phyloP scores from a whole-genome alignment of 495 filamentous ascomycete species.

The Achaetomiella virescens region DNA sequence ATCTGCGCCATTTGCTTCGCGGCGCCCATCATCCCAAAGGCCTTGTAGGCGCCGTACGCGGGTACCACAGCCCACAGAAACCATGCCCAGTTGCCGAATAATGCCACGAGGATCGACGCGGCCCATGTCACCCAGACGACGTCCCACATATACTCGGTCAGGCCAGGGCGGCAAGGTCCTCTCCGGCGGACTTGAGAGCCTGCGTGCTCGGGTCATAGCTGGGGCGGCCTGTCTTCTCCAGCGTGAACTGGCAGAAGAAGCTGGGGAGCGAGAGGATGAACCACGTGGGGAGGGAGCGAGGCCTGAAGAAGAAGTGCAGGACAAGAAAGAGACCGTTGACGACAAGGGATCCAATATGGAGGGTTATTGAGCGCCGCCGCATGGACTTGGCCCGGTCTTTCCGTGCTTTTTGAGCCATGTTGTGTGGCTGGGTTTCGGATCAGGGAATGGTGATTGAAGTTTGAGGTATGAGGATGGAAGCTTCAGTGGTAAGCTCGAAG shows the following conservation, averaged over 20 bases:
- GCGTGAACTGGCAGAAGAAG: constrained; percentile 69
- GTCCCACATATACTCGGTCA: constrained; percentile 98
- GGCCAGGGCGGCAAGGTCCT: constrained; percentile 83
- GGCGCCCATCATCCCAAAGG: constrained; percentile 59
- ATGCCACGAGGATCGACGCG: constrained; percentile 54
- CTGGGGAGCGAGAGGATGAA: constrained; percentile 64
- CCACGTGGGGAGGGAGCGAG: constrained; percentile 66
- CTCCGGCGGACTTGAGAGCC: constrained; percentile 67
- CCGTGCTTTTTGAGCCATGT: constrained; percentile 80
- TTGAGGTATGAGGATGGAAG: neutral
- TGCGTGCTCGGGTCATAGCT: constrained; percentile 55
- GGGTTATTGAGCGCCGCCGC: constrained; percentile 64
- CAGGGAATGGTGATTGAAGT: neutral
- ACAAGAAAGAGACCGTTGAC: constrained; percentile 70
- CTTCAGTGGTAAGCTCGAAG: too few relatives aligned
- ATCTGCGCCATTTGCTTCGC: constrained; percentile 55
- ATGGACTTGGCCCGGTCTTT: constrained; percentile 83
- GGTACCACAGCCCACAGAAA: constrained; percentile 67
- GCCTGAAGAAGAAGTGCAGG: constrained; percentile 59
- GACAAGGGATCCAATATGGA: constrained; percentile 60
- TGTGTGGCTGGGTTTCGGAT: neutral
- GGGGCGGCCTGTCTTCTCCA: constrained; percentile 79
- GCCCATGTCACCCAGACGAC: constrained; percentile 87
- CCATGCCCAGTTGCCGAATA: constrained; percentile 75
- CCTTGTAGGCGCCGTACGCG: constrained; percentile 61